Base-by-base conservation (phyloP, 805 yeast species). In the Blastobotrys peoriensis region DNA sequence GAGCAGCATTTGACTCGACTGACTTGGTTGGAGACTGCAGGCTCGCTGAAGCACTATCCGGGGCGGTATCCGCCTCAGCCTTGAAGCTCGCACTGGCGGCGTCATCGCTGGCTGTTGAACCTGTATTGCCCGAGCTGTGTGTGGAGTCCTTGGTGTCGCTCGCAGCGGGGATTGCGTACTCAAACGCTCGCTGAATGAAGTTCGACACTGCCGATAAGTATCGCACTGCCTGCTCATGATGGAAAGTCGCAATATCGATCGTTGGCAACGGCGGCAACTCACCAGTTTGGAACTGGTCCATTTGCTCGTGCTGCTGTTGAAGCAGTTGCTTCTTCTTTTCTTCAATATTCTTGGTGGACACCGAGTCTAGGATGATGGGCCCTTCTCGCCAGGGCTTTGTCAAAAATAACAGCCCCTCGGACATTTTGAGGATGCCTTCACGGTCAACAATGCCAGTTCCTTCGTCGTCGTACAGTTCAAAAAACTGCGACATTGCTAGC, bases 351-450 rank as follows among this genome's bases (percentile, higher is more conserved):
- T 66, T 67, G 41, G 77, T 74, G 0, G 95, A 83, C 9, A 81
- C 68, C 4, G 67, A 59, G 61, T 88, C 96, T 33, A 86, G 74
- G 8, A 46, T 16, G 73, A 58, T 4, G 82, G 52, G 49, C 1
- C 47, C 89, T 50, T 86, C 87, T 55, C 87, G 80, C 82, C 93
- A 84, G 2, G 96, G 95, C 34, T 82, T 73, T 0, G 96, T 88
- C 28, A 93, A 71, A 54, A 77, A 83, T 9, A 91, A 66, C 33
- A 91, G 65, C 38, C 91, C 98, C 59, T 93, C 98, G 0, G 96
- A 87, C 46, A 89, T 74, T 50, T 80, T 81, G 37, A 93, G 67
- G 3, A 93, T 85, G 0, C 84, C 84, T 49, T 86, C 96, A 40
- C 88, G 71, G 48, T 79, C 82, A 36, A 93, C 75, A 46, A 69